Conservation (phyloP, 768 basidiomycete species). For the Antrodiella citrinella region DNA sequence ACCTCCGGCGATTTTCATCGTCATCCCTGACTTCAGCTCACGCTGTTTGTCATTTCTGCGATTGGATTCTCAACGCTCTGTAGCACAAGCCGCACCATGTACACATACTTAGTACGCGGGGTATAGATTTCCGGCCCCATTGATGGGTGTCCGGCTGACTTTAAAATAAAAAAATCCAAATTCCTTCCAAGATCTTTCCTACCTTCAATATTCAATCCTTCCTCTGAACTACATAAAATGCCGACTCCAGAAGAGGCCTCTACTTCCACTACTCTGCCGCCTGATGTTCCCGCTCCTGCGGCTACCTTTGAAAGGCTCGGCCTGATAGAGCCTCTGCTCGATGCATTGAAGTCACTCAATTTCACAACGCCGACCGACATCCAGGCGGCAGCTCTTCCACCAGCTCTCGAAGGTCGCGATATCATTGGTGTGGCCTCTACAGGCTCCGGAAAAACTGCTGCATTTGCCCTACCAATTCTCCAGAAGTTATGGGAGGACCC, state of each 20-base stretch:
- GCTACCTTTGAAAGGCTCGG: conserved; percentile 77
- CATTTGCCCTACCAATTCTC: conserved; percentile 91
- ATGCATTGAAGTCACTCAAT: conserved; percentile 72
- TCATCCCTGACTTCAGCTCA: no score
- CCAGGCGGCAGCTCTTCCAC: conserved; percentile 76
- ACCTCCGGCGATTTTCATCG: no score
- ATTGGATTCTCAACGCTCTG: no score
- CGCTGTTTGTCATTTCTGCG: no score
- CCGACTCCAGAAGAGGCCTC: conserved; percentile 57
- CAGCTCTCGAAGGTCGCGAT: conserved; percentile 85
- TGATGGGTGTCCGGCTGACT: no score
- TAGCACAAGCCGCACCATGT: no score
- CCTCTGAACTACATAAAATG: conserved; percentile 34
- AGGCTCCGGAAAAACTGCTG: conserved; percentile 96
- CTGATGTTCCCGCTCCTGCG: no score
- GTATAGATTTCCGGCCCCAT: no score
- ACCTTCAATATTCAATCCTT: neutral
- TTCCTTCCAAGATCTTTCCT: no score
- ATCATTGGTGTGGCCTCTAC: conserved; percentile 98
- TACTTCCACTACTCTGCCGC: conserved; percentile 32
- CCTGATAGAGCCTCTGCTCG: conserved; percentile 81
- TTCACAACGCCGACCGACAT: conserved; percentile 89
- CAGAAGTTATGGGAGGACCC: conserved; percentile 97
- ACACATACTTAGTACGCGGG: no score
- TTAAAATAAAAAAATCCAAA: no score